A percentile compares a stretch with the other conserved stretches of the same genome.
Evolutionary conservation across 345 rosid species (phyloP).

Genomic region (Salix udensis): DNA sequence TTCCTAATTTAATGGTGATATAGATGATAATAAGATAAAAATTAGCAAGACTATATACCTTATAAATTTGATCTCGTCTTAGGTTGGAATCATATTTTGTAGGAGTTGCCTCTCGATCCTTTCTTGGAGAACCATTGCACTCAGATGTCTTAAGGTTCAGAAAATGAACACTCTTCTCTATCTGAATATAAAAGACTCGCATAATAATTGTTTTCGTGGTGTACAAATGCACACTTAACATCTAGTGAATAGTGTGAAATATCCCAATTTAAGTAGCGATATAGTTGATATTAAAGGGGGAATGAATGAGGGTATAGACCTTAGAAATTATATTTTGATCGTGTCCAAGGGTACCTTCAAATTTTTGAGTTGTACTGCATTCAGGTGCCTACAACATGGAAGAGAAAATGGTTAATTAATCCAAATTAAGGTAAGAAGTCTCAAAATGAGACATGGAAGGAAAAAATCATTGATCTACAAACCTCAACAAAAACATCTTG

Average conservation of each 20-base stretch:
- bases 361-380: background rate
- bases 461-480: background rate
- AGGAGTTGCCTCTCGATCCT: background rate
- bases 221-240: background rate
- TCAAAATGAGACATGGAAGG: background rate
- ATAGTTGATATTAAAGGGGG: background rate
- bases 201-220: background rate
- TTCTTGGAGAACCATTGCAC: constrained; percentile 4
- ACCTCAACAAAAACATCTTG: background rate
- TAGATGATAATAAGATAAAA: background rate
- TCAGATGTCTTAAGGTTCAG: constrained; percentile 9
- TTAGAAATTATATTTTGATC: constrained; percentile 9
- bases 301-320: background rate
- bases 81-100: constrained; percentile 5
- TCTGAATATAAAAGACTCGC: constrained; percentile 16
- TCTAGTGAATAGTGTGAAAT: background rate
- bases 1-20: background rate
- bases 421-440: background rate
- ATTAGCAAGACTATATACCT: background rate
- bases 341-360: constrained; percentile 5
- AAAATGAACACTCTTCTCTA: constrained; percentile 5
- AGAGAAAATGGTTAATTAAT: too few relatives aligned
- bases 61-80: constrained; percentile 8
- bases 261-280: background rate
- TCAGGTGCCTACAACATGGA: background rate